Base-by-base conservation (phyloP, 176 grass and related monocot genomes). In the Ensete ventricosum region DNA sequence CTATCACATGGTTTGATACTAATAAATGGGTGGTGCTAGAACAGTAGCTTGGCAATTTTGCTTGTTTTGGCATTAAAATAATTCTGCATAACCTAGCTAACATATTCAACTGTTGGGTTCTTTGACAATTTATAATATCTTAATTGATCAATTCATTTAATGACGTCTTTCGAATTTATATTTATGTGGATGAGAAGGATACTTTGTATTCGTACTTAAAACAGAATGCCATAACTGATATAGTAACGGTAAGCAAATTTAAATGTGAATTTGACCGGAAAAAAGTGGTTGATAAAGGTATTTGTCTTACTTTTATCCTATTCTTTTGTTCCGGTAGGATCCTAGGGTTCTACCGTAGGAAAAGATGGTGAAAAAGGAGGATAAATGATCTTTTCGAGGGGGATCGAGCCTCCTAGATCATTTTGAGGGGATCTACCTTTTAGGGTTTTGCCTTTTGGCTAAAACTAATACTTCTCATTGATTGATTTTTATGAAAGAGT, bases 211-310 rank as follows among this genome's bases (percentile, higher is more conserved):
- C 14, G 26, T 27, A 69, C 34, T 43, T 43, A 43, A 43, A 43
- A 43, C 34, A 43, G 34, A 4, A 43, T 43, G 34, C 34, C 34
- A 43, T 43, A 5, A 43, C 34, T 6, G 0, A 43, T 43, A 5
- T 4, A 43, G 34, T 43, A 51, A 93, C 83, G 78, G 95, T 90
- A 77, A 89, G 86, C 84, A 98, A 98, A 72, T 88, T 98, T 50
- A 98, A 98, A 70, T 98, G 93, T 71, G 95, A 98, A 79, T 84
- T 98, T 77, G 88, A 98, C 86, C 4, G 0, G 6, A 98, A 94
- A 98, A 93, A 89, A 94, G 88, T 63, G 90, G 52, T 78, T 98
- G 70, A 98, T 98, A 65, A 91, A 87, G 90, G 90, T 97, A 76
- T 29, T 54, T 23, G 20, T 9, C 48, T 0, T 1, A 68, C n/a